A percentile compares a stretch with the other conserved stretches of the same genome.
Evolutionary conservation across 257 asterid species (phyloP).

Genomic region (Ajuga chamaepitys): DNA sequence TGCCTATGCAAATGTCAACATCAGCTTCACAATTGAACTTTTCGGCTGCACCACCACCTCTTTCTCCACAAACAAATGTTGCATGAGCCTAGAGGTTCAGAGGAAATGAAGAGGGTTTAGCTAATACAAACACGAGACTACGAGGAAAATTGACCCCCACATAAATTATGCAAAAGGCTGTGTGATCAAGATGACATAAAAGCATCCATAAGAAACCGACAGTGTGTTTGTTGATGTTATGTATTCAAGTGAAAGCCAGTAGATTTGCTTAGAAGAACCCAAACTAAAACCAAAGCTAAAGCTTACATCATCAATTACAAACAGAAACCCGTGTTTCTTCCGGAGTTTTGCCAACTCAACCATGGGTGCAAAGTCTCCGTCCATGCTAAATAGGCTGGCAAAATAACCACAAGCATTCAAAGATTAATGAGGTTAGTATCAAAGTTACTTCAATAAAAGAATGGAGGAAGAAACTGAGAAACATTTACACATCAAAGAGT

Average conservation of each 20-base stretch:
- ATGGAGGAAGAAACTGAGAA: neutral
- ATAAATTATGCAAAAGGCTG: neutral
- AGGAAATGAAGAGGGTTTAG: constrained; percentile 12
- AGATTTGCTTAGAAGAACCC: neutral
- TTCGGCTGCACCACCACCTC: constrained; percentile 96
- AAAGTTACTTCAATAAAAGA: neutral
- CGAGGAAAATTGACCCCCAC: neutral
- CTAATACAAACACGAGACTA: neutral
- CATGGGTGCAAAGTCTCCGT: constrained; percentile 97
- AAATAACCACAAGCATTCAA: constrained; percentile 14
- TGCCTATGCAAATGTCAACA: constrained; percentile 88
- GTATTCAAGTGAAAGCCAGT: neutral
- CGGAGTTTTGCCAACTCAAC: constrained; percentile 79
- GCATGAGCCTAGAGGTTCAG: constrained; percentile 70
- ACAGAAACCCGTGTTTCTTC: constrained; percentile 78
- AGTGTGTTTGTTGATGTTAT: neutral
- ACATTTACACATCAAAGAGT: neutral
- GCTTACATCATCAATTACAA: constrained; percentile 96
- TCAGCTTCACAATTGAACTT: constrained; percentile 66
- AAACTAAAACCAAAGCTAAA: constrained; percentile 6
- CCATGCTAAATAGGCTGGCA: constrained; percentile 95
- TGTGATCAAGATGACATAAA: neutral
- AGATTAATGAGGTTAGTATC: constrained; percentile 2
- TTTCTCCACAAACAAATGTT: constrained; percentile 84
- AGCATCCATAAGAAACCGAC: neutral